A percentile compares a stretch with the other conserved stretches of the same genome.
phyloP scores from a whole-genome alignment of 2,329 filamentous ascomycete species.

The Neofusicoccum umdonicola region DNA sequence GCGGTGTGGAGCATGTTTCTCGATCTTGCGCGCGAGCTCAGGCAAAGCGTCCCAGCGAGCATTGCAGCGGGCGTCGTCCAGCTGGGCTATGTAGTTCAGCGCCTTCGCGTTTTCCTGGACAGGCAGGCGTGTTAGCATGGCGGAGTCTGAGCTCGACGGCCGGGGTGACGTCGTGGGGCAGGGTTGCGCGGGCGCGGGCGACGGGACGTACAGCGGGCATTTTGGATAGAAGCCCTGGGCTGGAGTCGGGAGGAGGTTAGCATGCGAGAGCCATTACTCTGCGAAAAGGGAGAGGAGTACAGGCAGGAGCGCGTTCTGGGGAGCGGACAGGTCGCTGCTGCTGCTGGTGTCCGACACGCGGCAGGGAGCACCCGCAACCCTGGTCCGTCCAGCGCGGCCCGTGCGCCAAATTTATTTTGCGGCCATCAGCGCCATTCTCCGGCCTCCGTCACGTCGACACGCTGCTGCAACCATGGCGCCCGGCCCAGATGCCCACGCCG shows the following conservation, averaged over 20 bases:
- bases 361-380: constrained; percentile 16
- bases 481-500: background rate
- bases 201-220: constrained; percentile 12
- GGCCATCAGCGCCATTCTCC: background rate
- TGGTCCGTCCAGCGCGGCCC: background rate
- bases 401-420: constrained; percentile 13
- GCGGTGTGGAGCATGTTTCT: constrained; percentile 85
- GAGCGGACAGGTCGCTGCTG: constrained; percentile 6
- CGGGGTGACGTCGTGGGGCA: constrained; percentile 17
- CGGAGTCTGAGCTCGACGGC: background rate
- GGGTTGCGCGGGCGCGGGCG: background rate
- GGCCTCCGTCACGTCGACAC: background rate
- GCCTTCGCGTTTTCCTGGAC: constrained; percentile 68
- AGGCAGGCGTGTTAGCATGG: constrained; percentile 1
- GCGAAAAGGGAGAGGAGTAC: background rate
- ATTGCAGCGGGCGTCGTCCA: constrained; percentile 84
- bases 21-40: constrained; percentile 87
- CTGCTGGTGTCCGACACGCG: constrained; percentile 5
- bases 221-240: constrained; percentile 3
- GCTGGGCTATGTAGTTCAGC: constrained; percentile 72
- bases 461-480: constrained; percentile 5
- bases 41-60: constrained; percentile 83
- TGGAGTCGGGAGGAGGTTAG: background rate
- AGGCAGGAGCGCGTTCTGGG: constrained; percentile 12
- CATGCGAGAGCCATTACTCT: background rate